Conservation (phyloP, 306 rosid genomes). For the Neltuma alba region DNA sequence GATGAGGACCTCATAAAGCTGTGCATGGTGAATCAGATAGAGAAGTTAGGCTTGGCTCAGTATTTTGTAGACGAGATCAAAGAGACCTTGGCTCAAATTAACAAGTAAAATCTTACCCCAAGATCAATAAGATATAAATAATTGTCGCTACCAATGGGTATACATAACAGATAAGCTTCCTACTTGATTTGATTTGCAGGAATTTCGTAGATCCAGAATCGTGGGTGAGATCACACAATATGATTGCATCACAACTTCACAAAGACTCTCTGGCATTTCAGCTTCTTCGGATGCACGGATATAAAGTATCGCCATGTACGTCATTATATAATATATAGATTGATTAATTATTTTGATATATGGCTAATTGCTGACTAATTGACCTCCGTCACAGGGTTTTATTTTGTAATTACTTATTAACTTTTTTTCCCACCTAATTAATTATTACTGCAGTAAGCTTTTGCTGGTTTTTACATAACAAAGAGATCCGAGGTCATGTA, state of each 20-base stretch:
- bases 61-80: conserved; percentile 39
- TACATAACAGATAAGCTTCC: background rate
- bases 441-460: conserved; percentile 31
- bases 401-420: background rate
- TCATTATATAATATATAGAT: background rate
- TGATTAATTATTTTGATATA: background rate
- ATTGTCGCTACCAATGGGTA: background rate
- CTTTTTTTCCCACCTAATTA: background rate
- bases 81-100: conserved; percentile 37
- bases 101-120: conserved; percentile 18
- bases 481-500: conserved; percentile 26
- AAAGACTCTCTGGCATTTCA: conserved; percentile 49
- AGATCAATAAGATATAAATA: background rate
- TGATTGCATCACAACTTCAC: conserved; percentile 32
- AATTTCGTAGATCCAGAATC: conserved; percentile 31
- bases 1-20: conserved; percentile 53
- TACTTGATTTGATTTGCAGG: conserved; percentile 26
- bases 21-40: conserved; percentile 39
- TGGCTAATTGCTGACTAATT: background rate
- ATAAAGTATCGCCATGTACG: conserved; percentile 45
- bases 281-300: conserved; percentile 51
- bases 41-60: conserved; percentile 48
- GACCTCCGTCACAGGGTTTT: background rate
- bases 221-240: background rate
- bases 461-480: conserved; percentile 42